Base-by-base conservation (phyloP, 257 asterid species). In the Fraxinus pennsylvanica region DNA sequence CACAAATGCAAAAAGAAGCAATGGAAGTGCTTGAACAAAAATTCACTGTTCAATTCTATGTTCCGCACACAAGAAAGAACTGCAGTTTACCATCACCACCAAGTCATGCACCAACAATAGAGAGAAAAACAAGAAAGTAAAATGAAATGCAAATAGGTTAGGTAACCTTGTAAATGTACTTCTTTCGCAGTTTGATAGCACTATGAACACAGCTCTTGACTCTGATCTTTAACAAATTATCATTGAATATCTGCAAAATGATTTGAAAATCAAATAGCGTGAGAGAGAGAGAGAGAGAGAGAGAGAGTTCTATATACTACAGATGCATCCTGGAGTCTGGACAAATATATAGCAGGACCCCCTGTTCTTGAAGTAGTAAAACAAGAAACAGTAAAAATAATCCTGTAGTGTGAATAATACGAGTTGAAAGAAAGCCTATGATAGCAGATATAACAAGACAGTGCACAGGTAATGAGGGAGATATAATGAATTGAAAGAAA, bases 161-260 rank as follows among this genome's bases (percentile, higher is more conserved):
- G 72, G 75, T 32, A 67, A 92, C 98, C 97, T 94, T 94, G 87
- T 86, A 86, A 72, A 87, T 85, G 86, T 94, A 94, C 91, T 94
- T 94, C 89, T 90, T 94, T 76, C 97, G 95, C 86, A 94, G 86
- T 86, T 92, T 94, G 92, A 94, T 92, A 79, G 98, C 97, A 68
- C 92, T 87, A 57, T 85, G 95, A 78, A 94, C 85, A 79, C 98
- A 94, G 85, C 95, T 92, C 89, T 86, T 94, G 82, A 92, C 96
- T 83, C 92, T 90, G 89, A 94, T 86, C 89, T 94, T 91, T 81
- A 94, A 82, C 82, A 91, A 61, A 78, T 90, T 94, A 83, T 94
- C 98, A 72, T 94, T 94, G 83, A 90, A 94, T 83, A 94, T 91
- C 98, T 94, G 97, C 86, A 78, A 84, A 81, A 81, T 78, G 47